A percentile compares a stretch with the other conserved stretches of the same genome.
These are phyloP conservation scores for Mesembryanthemum crystallinum DNA, from an alignment of 148 eudicot genomes.

Conservation along the genomic window DNA sequence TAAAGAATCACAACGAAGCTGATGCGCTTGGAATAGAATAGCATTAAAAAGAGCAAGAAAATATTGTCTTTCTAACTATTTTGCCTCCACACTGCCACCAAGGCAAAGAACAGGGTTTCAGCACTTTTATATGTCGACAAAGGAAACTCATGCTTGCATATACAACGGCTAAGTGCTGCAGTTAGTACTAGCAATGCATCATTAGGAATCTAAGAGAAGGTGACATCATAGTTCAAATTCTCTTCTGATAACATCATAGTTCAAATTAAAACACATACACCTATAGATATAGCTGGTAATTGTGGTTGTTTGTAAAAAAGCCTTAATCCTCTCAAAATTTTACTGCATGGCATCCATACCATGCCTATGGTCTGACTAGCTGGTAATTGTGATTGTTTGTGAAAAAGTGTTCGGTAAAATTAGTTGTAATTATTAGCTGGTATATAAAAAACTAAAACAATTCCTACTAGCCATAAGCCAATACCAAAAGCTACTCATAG, in stretches of 20 bases:
- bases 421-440: too few relatives aligned
- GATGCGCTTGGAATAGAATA: constrained; percentile 7
- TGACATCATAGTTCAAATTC: background rate
- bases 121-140: background rate
- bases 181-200: background rate
- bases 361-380: too few relatives aligned
- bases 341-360: too few relatives aligned
- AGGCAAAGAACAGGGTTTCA: background rate
- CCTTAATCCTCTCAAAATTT: too few relatives aligned
- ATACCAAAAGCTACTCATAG: too few relatives aligned
- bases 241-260: too few relatives aligned
- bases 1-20: constrained; percentile 1
- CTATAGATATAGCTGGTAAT: too few relatives aligned
- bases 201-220: background rate
- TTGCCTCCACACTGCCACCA: background rate
- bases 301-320: too few relatives aligned
- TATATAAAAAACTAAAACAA: too few relatives aligned
- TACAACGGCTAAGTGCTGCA: background rate
- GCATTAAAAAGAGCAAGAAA: background rate
- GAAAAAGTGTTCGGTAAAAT: too few relatives aligned
- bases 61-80: background rate
- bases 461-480: too few relatives aligned
- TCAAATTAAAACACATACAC: background rate
- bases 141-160: background rate
- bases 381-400: too few relatives aligned